Percentiles rank a stretch among this genome's conserved stretches.
These are phyloP conservation scores for Malania oleifera DNA, from an alignment of 164 flowering plant genomes.

Conservation along the genomic window DNA sequence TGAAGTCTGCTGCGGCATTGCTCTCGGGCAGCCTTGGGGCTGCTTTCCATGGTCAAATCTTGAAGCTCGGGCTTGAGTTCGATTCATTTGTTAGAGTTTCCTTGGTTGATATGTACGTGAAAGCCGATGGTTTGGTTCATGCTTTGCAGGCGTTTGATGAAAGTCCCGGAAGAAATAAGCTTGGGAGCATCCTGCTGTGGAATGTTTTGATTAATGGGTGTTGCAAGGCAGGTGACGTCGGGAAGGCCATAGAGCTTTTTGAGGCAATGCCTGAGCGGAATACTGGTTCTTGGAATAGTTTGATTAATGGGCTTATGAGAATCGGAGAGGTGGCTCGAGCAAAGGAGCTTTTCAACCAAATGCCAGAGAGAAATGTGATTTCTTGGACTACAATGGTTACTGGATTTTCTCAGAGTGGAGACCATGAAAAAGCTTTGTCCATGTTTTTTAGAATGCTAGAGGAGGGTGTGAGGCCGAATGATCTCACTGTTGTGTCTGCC, in stretches of 20 bases:
- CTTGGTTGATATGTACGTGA: slow-evolving; percentile 52
- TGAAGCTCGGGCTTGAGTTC: slow-evolving; percentile 36
- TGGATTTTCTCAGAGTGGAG: slow-evolving; percentile 38
- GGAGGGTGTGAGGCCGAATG: slow-evolving; percentile 38
- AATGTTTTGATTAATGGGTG: slow-evolving; percentile 56
- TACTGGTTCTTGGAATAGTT: slow-evolving; percentile 45
- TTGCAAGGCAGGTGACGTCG: slow-evolving; percentile 37
- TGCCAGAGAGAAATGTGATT: slow-evolving; percentile 43
- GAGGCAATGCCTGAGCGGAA: slow-evolving; percentile 47
- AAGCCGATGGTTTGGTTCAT: slow-evolving; percentile 19
- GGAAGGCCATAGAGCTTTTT: slow-evolving; percentile 31
- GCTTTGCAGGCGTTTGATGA: slow-evolving; percentile 48
- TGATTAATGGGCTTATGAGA: slow-evolving; percentile 44
- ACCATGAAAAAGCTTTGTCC: slow-evolving; percentile 30
- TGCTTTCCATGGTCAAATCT: slow-evolving; percentile 24
- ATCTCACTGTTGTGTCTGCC: slow-evolving; percentile 34
- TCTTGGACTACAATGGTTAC: slow-evolving; percentile 52
- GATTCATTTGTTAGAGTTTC: slow-evolving; percentile 43
- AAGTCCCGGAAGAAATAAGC: slow-evolving; percentile 35
- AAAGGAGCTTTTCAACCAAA: slow-evolving; percentile 28
- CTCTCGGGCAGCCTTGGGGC: slow-evolving; percentile 18
- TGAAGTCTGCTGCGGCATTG: slow-evolving; percentile 34
- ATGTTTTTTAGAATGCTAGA: slow-evolving; percentile 38
- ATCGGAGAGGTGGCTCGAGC: slow-evolving; percentile 34
- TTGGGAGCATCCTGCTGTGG: slow-evolving; percentile 39